Evolutionary conservation across 2,329 filamentous ascomycete genomes (phyloP), one percentile per base, ranked within the genome.

Genomic region (Exophiala bonariae): DNA sequence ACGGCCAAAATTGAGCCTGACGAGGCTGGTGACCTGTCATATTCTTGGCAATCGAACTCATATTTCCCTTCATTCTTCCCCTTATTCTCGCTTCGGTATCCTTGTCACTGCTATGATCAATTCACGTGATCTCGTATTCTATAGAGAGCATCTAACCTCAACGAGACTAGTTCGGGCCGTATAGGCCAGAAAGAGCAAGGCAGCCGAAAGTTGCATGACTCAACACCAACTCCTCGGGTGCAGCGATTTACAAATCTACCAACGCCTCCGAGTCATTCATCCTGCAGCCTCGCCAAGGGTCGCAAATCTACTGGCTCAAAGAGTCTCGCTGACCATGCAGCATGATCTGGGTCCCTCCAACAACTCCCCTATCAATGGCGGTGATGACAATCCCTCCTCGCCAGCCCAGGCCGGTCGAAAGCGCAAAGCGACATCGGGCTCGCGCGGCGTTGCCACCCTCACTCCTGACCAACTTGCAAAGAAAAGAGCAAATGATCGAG

Each of bases 401-500:
- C 51, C 45, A 13, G 34, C 34, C 49, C 50, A 54, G 39, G 30
- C 54, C 47, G 50, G 54, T 34, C 63, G 66, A 47, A 71, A 70
- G 58, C 68, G 71, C 60, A 75, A 73, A 57, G 55, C 69, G 44
- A 63, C 64, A 32, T 67, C 65, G 18, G 66, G 68, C 36, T 73
- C 86, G 49, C 82, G 89, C 57, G 90, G 87, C 55, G 90, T 95
- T 46, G 89, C 89, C 55, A 92, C 87, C 61, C 77, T 96, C 63
- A 95, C 89, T 9, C 87, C 89, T 4, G 87, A 91, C 52, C 91
- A 96, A 69, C 80, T 96, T 49, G 88, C 86, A 22, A 87, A 90
- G 67, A 96, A 96, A 74, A 80, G 91, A 55, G 88, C 89, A 61
- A 96, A 96, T 79, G 89, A 95, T 65, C 83, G 89, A 48, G 88